phyloP scores from a whole-genome alignment of 225 moss, liverwort and hornwort genomes.

The Sphagnum contortum region DNA sequence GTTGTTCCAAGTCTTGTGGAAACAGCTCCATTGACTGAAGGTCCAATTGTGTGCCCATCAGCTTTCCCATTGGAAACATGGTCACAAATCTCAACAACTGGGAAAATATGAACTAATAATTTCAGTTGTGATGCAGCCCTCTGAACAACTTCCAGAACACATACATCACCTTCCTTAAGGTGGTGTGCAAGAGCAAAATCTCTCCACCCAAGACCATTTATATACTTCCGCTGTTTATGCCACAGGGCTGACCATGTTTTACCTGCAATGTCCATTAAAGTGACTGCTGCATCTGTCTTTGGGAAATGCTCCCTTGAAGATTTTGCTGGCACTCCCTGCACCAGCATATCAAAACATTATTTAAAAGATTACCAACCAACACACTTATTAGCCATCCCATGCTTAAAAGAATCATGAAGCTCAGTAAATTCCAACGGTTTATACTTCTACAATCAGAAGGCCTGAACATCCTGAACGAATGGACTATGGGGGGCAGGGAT shows the following conservation, averaged over 20 bases:
- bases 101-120: constrained; percentile 25
- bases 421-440: too few relatives aligned
- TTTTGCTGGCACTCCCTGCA: constrained; percentile 36
- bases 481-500: too few relatives aligned
- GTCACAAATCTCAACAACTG: constrained; percentile 9
- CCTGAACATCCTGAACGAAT: too few relatives aligned
- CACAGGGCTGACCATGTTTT: constrained; percentile 13
- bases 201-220: constrained; percentile 36
- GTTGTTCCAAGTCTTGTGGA: too few relatives aligned
- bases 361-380: too few relatives aligned
- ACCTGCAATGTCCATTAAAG: constrained; percentile 20
- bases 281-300: constrained; percentile 7
- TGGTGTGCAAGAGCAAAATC: constrained; percentile 23
- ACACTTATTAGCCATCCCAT: too few relatives aligned
- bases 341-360: not conserved
- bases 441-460: too few relatives aligned
- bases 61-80: too few relatives aligned
- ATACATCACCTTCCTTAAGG: constrained; percentile 25
- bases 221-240: constrained; percentile 20
- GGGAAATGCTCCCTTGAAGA: constrained; percentile 37
- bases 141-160: constrained; percentile 29
- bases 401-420: too few relatives aligned
- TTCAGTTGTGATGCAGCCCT: constrained; percentile 6
- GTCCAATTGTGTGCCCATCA: too few relatives aligned
- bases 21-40: too few relatives aligned